Evolutionary conservation across 352 stramenopile species (phyloP).

Genomic region (Phytophthora melonis): DNA sequence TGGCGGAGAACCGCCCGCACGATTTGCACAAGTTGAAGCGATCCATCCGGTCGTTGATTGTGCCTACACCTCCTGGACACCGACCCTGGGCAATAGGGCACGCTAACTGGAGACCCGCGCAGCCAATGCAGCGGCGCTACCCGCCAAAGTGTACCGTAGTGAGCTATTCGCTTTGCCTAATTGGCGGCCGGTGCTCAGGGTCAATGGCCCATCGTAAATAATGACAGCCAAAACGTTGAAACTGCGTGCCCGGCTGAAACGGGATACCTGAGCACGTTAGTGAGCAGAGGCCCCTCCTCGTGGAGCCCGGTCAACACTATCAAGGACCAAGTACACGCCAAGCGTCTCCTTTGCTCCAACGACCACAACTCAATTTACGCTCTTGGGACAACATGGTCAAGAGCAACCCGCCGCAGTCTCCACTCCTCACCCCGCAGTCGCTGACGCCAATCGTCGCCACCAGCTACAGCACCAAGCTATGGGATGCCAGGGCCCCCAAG

Average conservation of each 20-base stretch:
- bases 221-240: neutral
- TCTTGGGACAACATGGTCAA: neutral
- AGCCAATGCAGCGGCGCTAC: neutral
- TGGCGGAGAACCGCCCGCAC: neutral
- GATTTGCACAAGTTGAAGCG: slow-evolving; percentile 1
- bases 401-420: neutral
- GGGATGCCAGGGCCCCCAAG: slow-evolving; percentile 55
- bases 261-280: neutral
- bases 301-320: neutral
- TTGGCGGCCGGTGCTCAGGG: neutral
- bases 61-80: neutral
- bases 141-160: neutral
- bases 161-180: neutral
- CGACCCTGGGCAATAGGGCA: neutral
- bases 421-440: slow-evolving; percentile 3
- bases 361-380: neutral
- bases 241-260: neutral
- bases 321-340: neutral
- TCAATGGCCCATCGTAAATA: neutral
- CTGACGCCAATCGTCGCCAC: slow-evolving; percentile 15
- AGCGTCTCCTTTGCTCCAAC: neutral
- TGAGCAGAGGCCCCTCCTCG: neutral
- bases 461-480: slow-evolving; percentile 36
- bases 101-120: neutral
- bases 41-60: neutral